A percentile compares a stretch with the other conserved stretches of the same genome.
These are phyloP conservation scores for Zizania palustris DNA, from an alignment of 202 grass and related monocot species.

Conservation along the genomic window DNA sequence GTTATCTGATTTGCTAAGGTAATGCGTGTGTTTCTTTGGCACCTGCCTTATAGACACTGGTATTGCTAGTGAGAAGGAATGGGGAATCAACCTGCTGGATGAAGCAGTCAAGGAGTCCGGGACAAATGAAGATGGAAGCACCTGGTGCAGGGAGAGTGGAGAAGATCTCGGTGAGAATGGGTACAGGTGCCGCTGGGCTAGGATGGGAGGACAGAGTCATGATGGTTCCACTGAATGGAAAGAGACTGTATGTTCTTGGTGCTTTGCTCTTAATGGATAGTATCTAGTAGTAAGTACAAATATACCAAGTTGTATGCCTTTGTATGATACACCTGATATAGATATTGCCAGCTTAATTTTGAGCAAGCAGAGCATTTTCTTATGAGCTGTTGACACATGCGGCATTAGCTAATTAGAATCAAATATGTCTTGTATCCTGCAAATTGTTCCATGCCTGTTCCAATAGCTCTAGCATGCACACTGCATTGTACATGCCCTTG, in stretches of 20 bases:
- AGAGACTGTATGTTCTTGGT: conserved; percentile 70
- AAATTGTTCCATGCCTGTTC: conserved; percentile 5
- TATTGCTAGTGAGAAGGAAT: conserved; percentile 99
- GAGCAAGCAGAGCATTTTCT: background rate
- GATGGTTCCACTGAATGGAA: conserved; percentile 83
- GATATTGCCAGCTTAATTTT: background rate
- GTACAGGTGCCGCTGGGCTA: conserved; percentile 81
- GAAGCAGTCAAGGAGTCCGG: conserved; percentile 81
- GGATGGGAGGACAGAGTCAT: conserved; percentile 85
- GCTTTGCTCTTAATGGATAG: conserved; percentile 15
- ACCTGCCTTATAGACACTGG: conserved; percentile 89
- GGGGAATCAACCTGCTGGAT: conserved; percentile 94
- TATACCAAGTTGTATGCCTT: background rate
- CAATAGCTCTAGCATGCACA: background rate
- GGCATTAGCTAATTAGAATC: conserved; percentile 12
- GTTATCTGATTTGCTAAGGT: conserved; percentile 45
- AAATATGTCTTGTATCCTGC: background rate
- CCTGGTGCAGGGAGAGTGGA: conserved; percentile 87
- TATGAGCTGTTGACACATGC: background rate
- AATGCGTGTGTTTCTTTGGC: conserved; percentile 63
- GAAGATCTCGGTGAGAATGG: conserved; percentile 87
- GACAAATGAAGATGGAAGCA: conserved; percentile 88
- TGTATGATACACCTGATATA: background rate
- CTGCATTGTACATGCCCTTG: background rate
- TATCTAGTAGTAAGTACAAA: background rate